phyloP scores from a whole-genome alignment of 805 yeast species.

The Barnettozyma sucrosica region DNA sequence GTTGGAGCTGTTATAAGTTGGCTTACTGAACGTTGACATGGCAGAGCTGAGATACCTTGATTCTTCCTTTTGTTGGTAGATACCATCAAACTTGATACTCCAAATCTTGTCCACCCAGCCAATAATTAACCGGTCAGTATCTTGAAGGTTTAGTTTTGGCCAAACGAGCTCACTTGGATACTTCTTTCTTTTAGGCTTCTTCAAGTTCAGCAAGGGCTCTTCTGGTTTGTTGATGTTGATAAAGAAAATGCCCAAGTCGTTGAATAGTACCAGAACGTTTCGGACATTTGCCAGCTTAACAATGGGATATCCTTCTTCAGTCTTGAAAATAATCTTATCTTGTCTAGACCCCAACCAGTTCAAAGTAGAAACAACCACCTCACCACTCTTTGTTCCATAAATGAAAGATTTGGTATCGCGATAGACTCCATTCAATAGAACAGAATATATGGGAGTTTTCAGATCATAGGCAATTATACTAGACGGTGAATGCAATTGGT shows the following conservation, averaged over 20 bases:
- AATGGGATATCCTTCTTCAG: constrained; percentile 61
- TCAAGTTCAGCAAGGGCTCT: constrained; percentile 43
- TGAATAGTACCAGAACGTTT: constrained; percentile 74
- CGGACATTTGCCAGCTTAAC: constrained; percentile 59
- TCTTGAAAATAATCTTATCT: constrained; percentile 49
- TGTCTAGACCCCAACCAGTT: constrained; percentile 85
- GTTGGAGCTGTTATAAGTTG: constrained; percentile 26
- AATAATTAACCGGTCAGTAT: constrained; percentile 57
- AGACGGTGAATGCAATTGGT: constrained; percentile 16
- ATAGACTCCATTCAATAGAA: constrained; percentile 72
- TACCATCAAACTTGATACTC: constrained; percentile 46
- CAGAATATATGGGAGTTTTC: constrained; percentile 83
- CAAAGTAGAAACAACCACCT: constrained; percentile 63
- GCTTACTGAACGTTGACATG: constrained; percentile 44
- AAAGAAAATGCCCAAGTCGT: constrained; percentile 70
- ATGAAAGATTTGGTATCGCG: constrained; percentile 56
- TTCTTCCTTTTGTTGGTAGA: constrained; percentile 6
- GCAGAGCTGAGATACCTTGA: constrained; percentile 25
- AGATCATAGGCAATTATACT: constrained; percentile 63
- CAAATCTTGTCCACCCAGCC: constrained; percentile 85
- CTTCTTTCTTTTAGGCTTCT: constrained; percentile 47
- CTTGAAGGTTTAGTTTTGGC: constrained; percentile 70
- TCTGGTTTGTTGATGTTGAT: constrained; percentile 48
- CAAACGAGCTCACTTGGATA: constrained; percentile 70
- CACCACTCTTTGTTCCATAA: constrained; percentile 89